Percentiles rank a stretch among this genome's conserved stretches.
Evolutionary conservation across 2,329 filamentous ascomycete genomes (phyloP).

Genomic region (Botrytis hyacinthi): DNA sequence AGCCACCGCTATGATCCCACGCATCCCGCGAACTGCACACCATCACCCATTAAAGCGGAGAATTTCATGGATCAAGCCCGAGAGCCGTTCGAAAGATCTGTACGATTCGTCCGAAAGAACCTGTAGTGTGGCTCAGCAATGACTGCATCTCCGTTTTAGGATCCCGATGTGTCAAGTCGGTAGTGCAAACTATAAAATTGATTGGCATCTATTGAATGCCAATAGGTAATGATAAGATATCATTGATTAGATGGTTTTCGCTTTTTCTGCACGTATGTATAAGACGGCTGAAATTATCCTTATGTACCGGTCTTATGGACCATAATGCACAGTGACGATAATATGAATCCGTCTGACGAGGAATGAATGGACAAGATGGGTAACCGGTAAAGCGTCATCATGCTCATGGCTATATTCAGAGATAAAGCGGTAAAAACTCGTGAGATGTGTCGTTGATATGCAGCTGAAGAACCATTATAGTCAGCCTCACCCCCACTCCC

Average conservation of each 20-base stretch:
- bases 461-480: slow-evolving; percentile 14
- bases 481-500: slow-evolving; percentile 20
- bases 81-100: background rate
- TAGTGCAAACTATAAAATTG: background rate
- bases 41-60: slow-evolving; percentile 2
- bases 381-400: slow-evolving; percentile 2
- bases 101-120: background rate
- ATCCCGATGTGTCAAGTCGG: background rate
- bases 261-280: background rate
- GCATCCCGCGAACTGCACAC: background rate
- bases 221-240: slow-evolving; percentile 6
- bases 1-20: slow-evolving; percentile 8
- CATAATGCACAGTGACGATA: background rate
- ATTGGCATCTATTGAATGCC: background rate
- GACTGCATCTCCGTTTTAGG: background rate
- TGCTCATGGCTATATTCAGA: slow-evolving; percentile 8
- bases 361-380: background rate
- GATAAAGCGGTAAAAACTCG: background rate
- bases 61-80: background rate
- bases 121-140: slow-evolving; percentile 9
- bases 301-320: background rate
- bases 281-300: background rate
- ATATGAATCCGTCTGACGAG: slow-evolving; percentile 5
- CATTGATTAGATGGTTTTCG: background rate
- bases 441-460: slow-evolving; percentile 14